Base-by-base conservation (phyloP, 768 basidiomycete species). In the Amylocystis lapponica region DNA sequence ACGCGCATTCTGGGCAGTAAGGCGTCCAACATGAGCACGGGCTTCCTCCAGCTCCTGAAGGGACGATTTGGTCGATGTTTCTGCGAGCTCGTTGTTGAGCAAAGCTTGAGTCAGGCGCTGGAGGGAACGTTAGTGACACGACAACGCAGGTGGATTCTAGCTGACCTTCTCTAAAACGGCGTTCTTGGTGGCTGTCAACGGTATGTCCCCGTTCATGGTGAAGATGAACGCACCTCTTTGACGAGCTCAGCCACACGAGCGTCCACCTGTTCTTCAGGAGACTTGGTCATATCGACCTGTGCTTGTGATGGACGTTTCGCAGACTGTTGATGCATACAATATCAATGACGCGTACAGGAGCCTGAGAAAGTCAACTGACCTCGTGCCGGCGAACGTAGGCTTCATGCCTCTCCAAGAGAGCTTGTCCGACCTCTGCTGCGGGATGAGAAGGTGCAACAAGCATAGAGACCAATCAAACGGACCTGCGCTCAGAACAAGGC, bases 381-480 rank as follows among this genome's bases (percentile, higher is more conserved):
- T 86, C 80, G 43, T 81, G 77, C 55, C 74, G 74, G 36, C 82
- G 78, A 22, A 90, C 79, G 62, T 88, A 89, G 3, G 85, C 86
- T 65, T 94, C 92, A 58, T 94, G 90, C 47, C 83, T 71, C 56
- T 86, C 81, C 36, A 96, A 63, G 36, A 96, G 65, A 4, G 93
- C 92, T 62, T 92, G 88, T 11, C 92, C 92, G 22, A 95, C 83
- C 72, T 94, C 91, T 91, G 51, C 21, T n/a, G n/a, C n/a, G n/a
- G n/a, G n/a, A n/a, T 45, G 37, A 19, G 14, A 4, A 29, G 20
- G 27, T 29, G 16, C 37, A 5, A 19, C 1, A 11, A 17, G 17
- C 49, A 29, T 27, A 37, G 34, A 27, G 19, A 34, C 20, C 9
- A 14, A 29, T 13, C 16, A 22, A 26, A 71, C 84, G 55, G 56